A percentile compares a stretch with the other conserved stretches of the same genome.
These are phyloP conservation scores for Limonium bicolor DNA, from an alignment of 148 eudicot species.

Conservation along the genomic window DNA sequence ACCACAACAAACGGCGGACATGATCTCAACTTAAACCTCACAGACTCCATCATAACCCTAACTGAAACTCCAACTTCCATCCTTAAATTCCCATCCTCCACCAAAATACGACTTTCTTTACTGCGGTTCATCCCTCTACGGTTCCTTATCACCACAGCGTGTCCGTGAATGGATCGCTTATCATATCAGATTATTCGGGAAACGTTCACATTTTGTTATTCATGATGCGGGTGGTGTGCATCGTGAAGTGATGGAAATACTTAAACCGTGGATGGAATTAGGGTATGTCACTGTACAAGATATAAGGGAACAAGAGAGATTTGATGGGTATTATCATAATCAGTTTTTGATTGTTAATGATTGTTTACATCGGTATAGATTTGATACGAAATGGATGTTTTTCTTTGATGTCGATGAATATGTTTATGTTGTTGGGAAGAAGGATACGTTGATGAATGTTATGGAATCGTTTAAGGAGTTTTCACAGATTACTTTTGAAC, in stretches of 20 bases:
- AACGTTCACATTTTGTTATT: conserved; percentile 49
- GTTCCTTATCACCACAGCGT: conserved; percentile 49
- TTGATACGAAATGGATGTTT: conserved; percentile 55
- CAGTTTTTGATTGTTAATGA: conserved; percentile 63
- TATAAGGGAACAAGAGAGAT: conserved; percentile 48
- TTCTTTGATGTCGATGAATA: conserved; percentile 70
- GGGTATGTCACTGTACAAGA: conserved; percentile 59
- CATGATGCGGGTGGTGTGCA: conserved; percentile 72
- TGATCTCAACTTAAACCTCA: conserved; percentile 12
- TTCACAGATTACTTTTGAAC: conserved; percentile 49
- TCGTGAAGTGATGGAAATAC: conserved; percentile 31
- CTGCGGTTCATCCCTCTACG: conserved; percentile 60
- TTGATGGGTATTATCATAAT: conserved; percentile 72
- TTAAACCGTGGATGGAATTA: conserved; percentile 55
- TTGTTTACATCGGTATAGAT: conserved; percentile 57
- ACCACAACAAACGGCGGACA: conserved; percentile 37
- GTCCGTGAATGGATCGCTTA: conserved; percentile 71
- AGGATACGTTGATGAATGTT: conserved; percentile 19
- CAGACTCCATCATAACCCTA: conserved; percentile 27
- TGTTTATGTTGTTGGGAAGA: conserved; percentile 21
- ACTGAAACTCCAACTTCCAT: conserved; percentile 15
- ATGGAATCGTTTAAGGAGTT: conserved; percentile 28
- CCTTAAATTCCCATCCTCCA: conserved; percentile 3
- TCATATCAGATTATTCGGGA: conserved; percentile 47
- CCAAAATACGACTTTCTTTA: conserved; percentile 55